These are phyloP conservation scores for Fusarium sp. DNA, from an alignment of 2,329 filamentous ascomycete genomes.

Conservation along the genomic window DNA sequence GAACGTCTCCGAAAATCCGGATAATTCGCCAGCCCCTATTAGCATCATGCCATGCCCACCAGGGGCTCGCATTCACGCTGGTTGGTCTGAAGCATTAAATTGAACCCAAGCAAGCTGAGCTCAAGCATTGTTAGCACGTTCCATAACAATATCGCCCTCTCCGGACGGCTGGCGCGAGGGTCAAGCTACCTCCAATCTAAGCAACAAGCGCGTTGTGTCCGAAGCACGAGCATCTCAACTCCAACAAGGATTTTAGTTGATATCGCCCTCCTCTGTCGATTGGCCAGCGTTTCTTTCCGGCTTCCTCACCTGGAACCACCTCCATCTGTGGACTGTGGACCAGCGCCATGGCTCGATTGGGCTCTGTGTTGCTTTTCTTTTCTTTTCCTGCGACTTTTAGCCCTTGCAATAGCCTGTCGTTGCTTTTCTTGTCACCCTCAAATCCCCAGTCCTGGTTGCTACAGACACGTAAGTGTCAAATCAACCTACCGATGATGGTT, in stretches of 20 bases:
- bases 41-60: constrained; percentile 4
- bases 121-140: constrained; percentile 33
- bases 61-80: constrained; percentile 21
- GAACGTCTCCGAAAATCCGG: constrained; percentile 12
- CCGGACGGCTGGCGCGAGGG: constrained; percentile 35
- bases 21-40: constrained; percentile 22
- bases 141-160: constrained; percentile 42
- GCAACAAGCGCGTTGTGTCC: constrained; percentile 9
- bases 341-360: constrained; percentile 32
- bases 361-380: constrained; percentile 34
- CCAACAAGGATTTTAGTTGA: constrained; percentile 24
- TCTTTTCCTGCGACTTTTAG: constrained; percentile 16
- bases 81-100: constrained; percentile 14
- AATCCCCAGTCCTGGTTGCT: constrained; percentile 3
- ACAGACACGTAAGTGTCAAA: constrained; percentile 8
- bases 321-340: constrained; percentile 34
- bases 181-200: constrained; percentile 30
- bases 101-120: constrained; percentile 5
- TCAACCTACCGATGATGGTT: neutral
- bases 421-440: constrained; percentile 30
- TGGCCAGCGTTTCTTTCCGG: constrained; percentile 34
- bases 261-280: constrained; percentile 38
- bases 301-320: constrained; percentile 31
- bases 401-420: constrained; percentile 13
- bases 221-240: constrained; percentile 25